Percentiles rank a stretch among this genome's conserved stretches.
Evolutionary conservation across 441 rosid genomes (phyloP).

Genomic region (Erodium moschatum): DNA sequence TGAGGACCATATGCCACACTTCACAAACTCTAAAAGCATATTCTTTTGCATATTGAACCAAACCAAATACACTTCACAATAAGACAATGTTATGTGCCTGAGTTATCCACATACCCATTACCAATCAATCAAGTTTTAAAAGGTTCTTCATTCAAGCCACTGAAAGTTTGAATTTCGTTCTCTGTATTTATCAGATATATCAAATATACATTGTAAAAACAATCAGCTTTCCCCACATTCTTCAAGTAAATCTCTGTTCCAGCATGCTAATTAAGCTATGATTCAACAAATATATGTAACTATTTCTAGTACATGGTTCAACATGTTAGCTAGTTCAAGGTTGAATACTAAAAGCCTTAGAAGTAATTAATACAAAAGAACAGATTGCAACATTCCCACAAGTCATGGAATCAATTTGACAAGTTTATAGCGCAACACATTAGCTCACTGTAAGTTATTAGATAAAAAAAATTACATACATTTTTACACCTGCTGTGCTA

Average conservation of each 20-base stretch:
- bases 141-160: too few relatives aligned
- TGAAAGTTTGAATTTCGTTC: too few relatives aligned
- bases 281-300: too few relatives aligned
- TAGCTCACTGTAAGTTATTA: not conserved
- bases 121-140: too few relatives aligned
- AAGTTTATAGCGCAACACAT: not conserved
- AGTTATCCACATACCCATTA: not conserved
- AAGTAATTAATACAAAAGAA: not conserved
- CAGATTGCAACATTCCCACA: not conserved
- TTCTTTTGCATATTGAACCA: slow-evolving; percentile 5
- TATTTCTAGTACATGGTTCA: not conserved
- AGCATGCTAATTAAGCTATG: too few relatives aligned
- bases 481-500: not conserved
- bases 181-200: too few relatives aligned
- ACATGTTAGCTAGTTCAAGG: too few relatives aligned
- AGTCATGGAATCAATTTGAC: not conserved
- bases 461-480: not conserved
- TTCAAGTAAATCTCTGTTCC: too few relatives aligned
- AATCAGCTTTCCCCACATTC: too few relatives aligned
- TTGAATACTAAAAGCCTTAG: not conserved
- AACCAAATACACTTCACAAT: not conserved
- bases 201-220: too few relatives aligned
- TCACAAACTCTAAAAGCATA: not conserved
- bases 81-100: not conserved
- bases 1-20: not conserved